Evolutionary conservation across 2,329 filamentous ascomycete species (phyloP).

Genomic region (Diaporthe destruens): DNA sequence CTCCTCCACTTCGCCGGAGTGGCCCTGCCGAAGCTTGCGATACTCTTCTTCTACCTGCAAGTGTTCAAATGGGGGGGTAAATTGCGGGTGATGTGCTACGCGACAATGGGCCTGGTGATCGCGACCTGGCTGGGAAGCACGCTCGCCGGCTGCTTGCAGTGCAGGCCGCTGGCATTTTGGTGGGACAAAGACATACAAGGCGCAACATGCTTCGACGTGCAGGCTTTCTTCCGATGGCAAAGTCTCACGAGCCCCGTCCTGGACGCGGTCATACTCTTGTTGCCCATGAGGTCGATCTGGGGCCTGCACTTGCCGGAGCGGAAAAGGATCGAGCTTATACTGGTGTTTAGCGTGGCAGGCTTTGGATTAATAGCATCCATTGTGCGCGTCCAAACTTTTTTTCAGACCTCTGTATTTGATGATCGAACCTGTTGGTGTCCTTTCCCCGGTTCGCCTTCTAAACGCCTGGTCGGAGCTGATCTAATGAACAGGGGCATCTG

Average conservation of each 20-base stretch:
- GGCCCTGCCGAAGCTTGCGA: neutral
- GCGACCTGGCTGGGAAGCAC: neutral
- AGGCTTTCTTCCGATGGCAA: neutral
- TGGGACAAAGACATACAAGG: neutral
- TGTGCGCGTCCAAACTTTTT: conserved; percentile 11
- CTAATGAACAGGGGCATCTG: conserved; percentile 1
- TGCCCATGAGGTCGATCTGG: conserved; percentile 21
- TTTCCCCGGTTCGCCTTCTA: neutral
- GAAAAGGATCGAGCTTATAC: conserved; percentile 9
- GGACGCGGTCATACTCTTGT: neutral
- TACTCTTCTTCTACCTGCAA: conserved; percentile 5
- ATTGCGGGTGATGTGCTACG: neutral
- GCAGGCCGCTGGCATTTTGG: conserved; percentile 24
- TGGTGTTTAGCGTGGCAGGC: conserved; percentile 11
- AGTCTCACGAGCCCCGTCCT: conserved; percentile 1
- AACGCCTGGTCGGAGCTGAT: neutral
- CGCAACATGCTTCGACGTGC: conserved; percentile 4
- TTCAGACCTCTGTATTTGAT: neutral
- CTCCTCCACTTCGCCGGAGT: conserved; percentile 12
- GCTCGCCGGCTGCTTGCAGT: neutral
- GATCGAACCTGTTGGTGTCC: conserved; percentile 18
- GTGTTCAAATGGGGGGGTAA: conserved; percentile 7
- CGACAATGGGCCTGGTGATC: neutral
- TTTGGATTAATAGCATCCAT: conserved; percentile 20
- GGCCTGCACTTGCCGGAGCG: neutral